Conservation (phyloP, 768 basidiomycete genomes). For the Boletus huronensis region DNA sequence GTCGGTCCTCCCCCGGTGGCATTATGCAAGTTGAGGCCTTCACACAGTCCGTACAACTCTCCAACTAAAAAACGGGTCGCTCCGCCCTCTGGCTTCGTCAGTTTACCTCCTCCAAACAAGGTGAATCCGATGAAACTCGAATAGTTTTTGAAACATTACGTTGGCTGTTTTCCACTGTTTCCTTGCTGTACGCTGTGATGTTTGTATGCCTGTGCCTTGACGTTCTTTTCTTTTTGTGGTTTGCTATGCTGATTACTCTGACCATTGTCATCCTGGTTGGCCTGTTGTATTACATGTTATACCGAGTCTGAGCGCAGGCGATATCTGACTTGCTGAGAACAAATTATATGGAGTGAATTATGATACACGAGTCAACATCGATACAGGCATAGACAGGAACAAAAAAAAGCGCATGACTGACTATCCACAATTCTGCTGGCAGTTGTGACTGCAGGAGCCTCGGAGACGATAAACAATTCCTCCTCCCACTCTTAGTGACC, state of each 20-base stretch:
- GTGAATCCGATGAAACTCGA: constrained; percentile 44
- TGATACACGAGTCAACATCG: constrained; percentile 4
- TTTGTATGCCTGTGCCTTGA: constrained; percentile 9
- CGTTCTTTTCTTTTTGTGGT: not conserved
- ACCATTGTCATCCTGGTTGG: not conserved
- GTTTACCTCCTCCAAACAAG: constrained; percentile 41
- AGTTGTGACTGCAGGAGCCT: not conserved
- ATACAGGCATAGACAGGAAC: constrained; percentile 3
- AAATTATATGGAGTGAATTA: constrained; percentile 18
- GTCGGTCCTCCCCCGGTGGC: constrained; percentile 73
- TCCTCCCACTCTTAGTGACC: constrained; percentile 13
- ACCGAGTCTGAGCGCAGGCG: constrained; percentile 8
- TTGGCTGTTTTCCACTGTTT: not conserved
- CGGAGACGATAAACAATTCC: not conserved
- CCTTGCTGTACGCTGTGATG: constrained; percentile 5
- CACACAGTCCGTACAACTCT: constrained; percentile 21
- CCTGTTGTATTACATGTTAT: constrained; percentile 21
- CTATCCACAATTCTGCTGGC: not conserved
- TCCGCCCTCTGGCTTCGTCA: constrained; percentile 15
- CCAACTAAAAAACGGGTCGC: constrained; percentile 24
- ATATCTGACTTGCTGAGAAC: constrained; percentile 2
- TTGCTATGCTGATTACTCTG: constrained; percentile 14
- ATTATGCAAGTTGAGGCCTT: constrained; percentile 43
- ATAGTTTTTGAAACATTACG: constrained; percentile 12
- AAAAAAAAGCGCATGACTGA: constrained; percentile 4